phyloP scores from a whole-genome alignment of 257 asterid genomes.

The Solanum neorickii region DNA sequence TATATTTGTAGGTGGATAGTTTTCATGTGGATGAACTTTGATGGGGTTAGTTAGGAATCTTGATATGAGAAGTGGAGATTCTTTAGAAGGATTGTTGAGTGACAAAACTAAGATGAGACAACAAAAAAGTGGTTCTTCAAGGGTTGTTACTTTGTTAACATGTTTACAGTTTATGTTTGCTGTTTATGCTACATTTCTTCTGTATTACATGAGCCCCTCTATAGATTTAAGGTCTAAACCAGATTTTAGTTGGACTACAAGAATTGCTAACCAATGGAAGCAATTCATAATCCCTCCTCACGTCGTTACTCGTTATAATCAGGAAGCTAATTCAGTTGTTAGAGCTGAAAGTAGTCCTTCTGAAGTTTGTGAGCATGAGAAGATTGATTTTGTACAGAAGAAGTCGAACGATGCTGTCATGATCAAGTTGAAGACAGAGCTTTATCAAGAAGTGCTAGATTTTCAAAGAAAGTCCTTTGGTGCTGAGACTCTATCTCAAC shows the following conservation, averaged over 20 bases:
- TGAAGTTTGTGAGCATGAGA: slow-evolving; percentile 64
- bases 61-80: slow-evolving; percentile 43
- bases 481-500: slow-evolving; percentile 43
- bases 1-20: not conserved
- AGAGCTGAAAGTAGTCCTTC: slow-evolving; percentile 14
- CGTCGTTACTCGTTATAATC: slow-evolving; percentile 28
- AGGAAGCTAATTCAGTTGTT: slow-evolving; percentile 16
- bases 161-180: slow-evolving; percentile 79
- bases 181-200: slow-evolving; percentile 65
- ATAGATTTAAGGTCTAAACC: slow-evolving; percentile 53
- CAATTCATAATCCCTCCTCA: slow-evolving; percentile 39
- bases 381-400: slow-evolving; percentile 74
- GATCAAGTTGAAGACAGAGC: slow-evolving; percentile 68
- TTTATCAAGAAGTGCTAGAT: slow-evolving; percentile 43
- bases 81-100: slow-evolving; percentile 60
- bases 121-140: slow-evolving; percentile 29
- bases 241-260: slow-evolving; percentile 66
- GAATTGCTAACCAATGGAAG: slow-evolving; percentile 64
- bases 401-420: slow-evolving; percentile 52
- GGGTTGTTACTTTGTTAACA: slow-evolving; percentile 54
- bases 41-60: slow-evolving; percentile 32
- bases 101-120: slow-evolving; percentile 32
- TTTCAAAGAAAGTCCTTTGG: slow-evolving; percentile 40
- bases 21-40: not conserved
- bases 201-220: slow-evolving; percentile 69